Evolutionary conservation across 2,329 filamentous ascomycete species (phyloP), one percentile per base, ranked within the genome.

Genomic region (Talaromyces sp.): DNA sequence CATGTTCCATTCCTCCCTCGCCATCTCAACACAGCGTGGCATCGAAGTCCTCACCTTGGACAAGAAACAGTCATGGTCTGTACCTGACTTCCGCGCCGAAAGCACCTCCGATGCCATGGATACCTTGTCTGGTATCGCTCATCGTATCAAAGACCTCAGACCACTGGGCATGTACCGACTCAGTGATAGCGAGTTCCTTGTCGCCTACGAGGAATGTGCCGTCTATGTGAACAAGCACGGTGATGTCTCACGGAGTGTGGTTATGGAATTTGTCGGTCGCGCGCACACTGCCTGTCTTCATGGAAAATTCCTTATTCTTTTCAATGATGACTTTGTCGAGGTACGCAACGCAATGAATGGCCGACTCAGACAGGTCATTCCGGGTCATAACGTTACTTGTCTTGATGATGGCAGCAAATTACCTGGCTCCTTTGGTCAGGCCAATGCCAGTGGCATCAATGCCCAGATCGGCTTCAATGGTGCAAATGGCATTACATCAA

Each of bases 171-270:
- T 99, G 94, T 97, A 99, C 80, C 86, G 92, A 36, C 85, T 99
- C 49, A 92, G 89, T 60, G 90, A 95, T 54, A 88, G 89, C 51
- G 94, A 96, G 71, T 99, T 97, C 74, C 79, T 99, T 22, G 85
- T 97, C 44, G 90, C 89, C 33, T 99, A 97, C 71, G 90, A 95
- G 73, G 91, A 97, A 72, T 97, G 93, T 64, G 94, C 92, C 16
- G 92, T 99, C 8, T 99, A 97, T 67, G 89, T 97, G 68, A 95
- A 99, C 78, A 97, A 97, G 75, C 91, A 97, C 72, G 94, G 94
- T 61, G 94, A 99, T 56, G 91, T 99, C 24, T 93, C 87, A 35
- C 88, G 95, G 41, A 91, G 88, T 24, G 90, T 97, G 53, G 92
- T 97, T 66, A 96, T 99, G 91, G 91, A 97, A 70, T 99, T 97